These are phyloP conservation scores for Rhodamnia rubescens DNA, from an alignment of 345 rosid species.

Conservation along the genomic window DNA sequence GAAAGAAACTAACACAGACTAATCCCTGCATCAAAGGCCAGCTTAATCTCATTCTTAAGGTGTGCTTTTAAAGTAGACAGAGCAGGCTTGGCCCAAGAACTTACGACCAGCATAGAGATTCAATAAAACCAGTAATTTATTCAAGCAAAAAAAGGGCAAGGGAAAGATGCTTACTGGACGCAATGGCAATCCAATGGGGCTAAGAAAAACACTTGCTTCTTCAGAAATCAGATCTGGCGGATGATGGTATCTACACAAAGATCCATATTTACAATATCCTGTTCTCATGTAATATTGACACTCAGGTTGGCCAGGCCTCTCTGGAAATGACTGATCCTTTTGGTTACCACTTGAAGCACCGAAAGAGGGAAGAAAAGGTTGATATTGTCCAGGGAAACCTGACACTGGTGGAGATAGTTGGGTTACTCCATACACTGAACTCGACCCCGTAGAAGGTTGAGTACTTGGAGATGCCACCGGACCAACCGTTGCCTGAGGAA, in stretches of 20 bases:
- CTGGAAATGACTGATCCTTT: slow-evolving; percentile 63
- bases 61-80: neutral
- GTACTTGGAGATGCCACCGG: slow-evolving; percentile 41
- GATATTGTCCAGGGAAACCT: slow-evolving; percentile 51
- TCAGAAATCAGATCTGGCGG: slow-evolving; percentile 48
- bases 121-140: neutral
- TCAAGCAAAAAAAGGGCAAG: neutral
- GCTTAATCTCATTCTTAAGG: neutral
- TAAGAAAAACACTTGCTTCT: slow-evolving; percentile 36
- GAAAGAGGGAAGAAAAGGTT: slow-evolving; percentile 24
- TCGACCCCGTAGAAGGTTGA: slow-evolving; percentile 44
- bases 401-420: slow-evolving; percentile 61
- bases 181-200: slow-evolving; percentile 75
- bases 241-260: slow-evolving; percentile 90
- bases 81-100: neutral
- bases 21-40: neutral
- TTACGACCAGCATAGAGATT: neutral
- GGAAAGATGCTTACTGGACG: slow-evolving; percentile 59
- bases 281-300: slow-evolving; percentile 84
- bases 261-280: slow-evolving; percentile 82
- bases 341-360: slow-evolving; percentile 49
- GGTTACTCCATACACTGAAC: slow-evolving; percentile 46
- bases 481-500: slow-evolving; percentile 45
- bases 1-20: neutral
- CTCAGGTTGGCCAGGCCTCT: slow-evolving; percentile 85